Conservation (phyloP, 305 asterid species). For the Fraxinus sp. region DNA sequence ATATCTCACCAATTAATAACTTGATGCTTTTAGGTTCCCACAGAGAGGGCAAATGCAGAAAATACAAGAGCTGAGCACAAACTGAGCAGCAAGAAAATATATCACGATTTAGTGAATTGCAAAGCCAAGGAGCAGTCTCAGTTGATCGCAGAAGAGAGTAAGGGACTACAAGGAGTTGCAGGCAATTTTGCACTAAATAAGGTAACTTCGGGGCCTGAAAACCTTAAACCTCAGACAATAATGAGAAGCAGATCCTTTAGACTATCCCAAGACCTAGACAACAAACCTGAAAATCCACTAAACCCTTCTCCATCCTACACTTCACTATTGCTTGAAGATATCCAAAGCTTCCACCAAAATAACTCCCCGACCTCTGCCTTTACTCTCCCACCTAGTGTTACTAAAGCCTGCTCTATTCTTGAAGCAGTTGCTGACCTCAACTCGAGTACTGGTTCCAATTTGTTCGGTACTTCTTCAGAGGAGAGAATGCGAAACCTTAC, state of each 20-base stretch:
- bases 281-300: slow-evolving; percentile 50
- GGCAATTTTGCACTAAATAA: slow-evolving; percentile 43
- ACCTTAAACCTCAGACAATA: slow-evolving; percentile 32
- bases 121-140: slow-evolving; percentile 36
- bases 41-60: slow-evolving; percentile 47
- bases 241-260: slow-evolving; percentile 71
- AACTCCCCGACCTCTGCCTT: slow-evolving; percentile 29
- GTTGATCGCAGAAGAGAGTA: slow-evolving; percentile 21
- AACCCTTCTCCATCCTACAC: slow-evolving; percentile 64
- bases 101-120: slow-evolving; percentile 23
- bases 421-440: slow-evolving; percentile 96
- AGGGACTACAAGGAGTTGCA: slow-evolving; percentile 12
- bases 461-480: slow-evolving; percentile 37
- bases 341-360: slow-evolving; percentile 91
- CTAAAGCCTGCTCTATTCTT: slow-evolving; percentile 83
- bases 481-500: slow-evolving; percentile 36
- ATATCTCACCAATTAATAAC: not conserved
- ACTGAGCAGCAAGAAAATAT: slow-evolving; percentile 25
- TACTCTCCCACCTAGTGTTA: slow-evolving; percentile 69
- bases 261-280: slow-evolving; percentile 67
- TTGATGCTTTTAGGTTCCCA: slow-evolving; percentile 29
- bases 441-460: slow-evolving; percentile 54
- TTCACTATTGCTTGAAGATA: slow-evolving; percentile 75
- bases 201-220: slow-evolving; percentile 47
- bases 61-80: slow-evolving; percentile 23